A percentile compares a stretch with the other conserved stretches of the same genome.
phyloP scores from a whole-genome alignment of 345 rosid genomes.

The Aegle marmelos region DNA sequence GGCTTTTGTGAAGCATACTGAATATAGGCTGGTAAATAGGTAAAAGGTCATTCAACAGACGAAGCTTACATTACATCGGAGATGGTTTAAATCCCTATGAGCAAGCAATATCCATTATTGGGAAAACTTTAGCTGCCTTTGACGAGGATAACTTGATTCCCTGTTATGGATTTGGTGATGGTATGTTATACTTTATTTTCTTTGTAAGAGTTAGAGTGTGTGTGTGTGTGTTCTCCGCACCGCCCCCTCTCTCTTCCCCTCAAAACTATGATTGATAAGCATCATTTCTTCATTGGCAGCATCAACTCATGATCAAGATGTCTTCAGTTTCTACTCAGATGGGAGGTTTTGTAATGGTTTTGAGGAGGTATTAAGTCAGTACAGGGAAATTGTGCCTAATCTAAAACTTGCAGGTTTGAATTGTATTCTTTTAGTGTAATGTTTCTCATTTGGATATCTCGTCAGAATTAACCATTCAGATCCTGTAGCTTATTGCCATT shows the following conservation, averaged over 20 bases:
- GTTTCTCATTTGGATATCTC: background rate
- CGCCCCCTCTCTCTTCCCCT: too few species aligned
- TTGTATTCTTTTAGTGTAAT: background rate
- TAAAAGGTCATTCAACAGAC: constrained; percentile 61
- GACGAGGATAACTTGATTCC: constrained; percentile 97
- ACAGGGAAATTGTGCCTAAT: constrained; percentile 77
- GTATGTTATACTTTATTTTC: constrained; percentile 32
- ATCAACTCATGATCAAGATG: constrained; percentile 93
- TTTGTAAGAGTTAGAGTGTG: background rate
- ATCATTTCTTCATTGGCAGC: constrained; percentile 43
- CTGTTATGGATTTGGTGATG: constrained; percentile 97
- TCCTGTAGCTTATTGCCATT: constrained; percentile 5
- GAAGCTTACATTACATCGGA: constrained; percentile 77
- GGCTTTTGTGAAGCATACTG: constrained; percentile 1
- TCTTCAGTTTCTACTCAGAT: constrained; percentile 72
- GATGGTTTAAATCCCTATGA: constrained; percentile 76
- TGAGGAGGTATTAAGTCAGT: constrained; percentile 78
- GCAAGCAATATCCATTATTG: constrained; percentile 87
- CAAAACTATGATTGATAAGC: constrained; percentile 17
- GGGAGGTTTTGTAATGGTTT: constrained; percentile 82
- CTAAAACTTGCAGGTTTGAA: constrained; percentile 77
- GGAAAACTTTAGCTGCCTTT: constrained; percentile 77
- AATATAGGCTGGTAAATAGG: constrained; percentile 41
- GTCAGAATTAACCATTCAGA: constrained; percentile 6
- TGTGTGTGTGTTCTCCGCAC: too few species aligned